Conservation (phyloP, 805 yeast species). For the Brettanomyces bruxellensis region DNA sequence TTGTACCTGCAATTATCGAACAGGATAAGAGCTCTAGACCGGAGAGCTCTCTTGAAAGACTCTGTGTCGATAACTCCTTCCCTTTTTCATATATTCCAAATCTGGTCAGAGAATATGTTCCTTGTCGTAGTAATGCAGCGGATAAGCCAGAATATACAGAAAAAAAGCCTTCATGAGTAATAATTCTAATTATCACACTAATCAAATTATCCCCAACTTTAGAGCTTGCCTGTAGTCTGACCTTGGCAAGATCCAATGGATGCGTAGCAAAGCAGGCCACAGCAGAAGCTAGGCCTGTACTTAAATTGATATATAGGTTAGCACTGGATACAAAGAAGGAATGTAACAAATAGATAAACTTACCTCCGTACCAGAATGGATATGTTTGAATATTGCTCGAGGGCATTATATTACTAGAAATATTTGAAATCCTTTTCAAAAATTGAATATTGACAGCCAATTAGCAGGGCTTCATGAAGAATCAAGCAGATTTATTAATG, state of each 20-base stretch:
- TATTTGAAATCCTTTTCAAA: too few relatives aligned
- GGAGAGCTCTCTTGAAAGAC: constrained; percentile 38
- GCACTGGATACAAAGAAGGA: constrained; percentile 28
- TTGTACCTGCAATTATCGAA: constrained; percentile 79
- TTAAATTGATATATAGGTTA: not conserved
- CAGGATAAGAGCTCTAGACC: constrained; percentile 57
- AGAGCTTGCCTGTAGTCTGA: constrained; percentile 72
- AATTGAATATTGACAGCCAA: too few relatives aligned
- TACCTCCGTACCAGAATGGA: constrained; percentile 22
- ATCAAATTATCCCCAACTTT: constrained; percentile 55
- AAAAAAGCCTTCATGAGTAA: constrained; percentile 53
- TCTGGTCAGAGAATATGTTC: constrained; percentile 78
- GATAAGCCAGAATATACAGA: constrained; percentile 76
- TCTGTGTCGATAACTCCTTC: constrained; percentile 43
- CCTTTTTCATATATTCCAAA: constrained; percentile 79
- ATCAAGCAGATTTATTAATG: too few relatives aligned
- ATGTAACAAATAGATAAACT: not conserved
- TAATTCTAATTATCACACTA: constrained; percentile 51
- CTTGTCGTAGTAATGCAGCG: constrained; percentile 78
- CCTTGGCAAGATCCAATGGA: constrained; percentile 82
- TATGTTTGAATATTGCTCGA: constrained; percentile 2
- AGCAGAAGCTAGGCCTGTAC: constrained; percentile 52
- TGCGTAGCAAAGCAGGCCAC: constrained; percentile 63
- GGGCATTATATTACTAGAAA: not conserved
- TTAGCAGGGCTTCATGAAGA: too few relatives aligned